Conservation (phyloP, 2,329 filamentous ascomycete species). For the Colletotrichum horii region DNA sequence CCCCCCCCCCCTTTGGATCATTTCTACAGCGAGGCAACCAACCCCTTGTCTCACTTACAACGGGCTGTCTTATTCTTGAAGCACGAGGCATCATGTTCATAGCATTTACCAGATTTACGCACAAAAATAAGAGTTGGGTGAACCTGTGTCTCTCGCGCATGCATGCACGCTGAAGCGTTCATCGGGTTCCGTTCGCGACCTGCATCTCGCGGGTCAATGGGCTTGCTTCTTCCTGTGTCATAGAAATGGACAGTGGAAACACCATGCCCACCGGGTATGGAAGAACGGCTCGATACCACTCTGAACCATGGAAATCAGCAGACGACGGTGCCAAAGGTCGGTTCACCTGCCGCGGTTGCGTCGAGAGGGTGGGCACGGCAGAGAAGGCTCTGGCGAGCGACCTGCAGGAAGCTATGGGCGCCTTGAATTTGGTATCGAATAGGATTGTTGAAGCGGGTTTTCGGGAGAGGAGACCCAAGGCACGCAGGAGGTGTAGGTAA, state of each 20-base stretch:
- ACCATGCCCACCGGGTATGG: background rate
- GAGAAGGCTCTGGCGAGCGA: background rate
- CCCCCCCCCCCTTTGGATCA: too few relatives aligned
- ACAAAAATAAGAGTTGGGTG: background rate
- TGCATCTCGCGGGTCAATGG: background rate
- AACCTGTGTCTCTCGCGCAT: background rate
- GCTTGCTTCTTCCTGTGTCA: background rate
- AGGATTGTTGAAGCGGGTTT: background rate
- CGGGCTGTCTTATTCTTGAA: background rate
- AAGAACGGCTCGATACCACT: slow-evolving; percentile 1
- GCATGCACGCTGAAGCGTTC: background rate
- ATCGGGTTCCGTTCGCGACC: background rate
- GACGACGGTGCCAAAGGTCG: background rate
- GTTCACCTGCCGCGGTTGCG: background rate
- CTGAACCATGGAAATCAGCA: background rate
- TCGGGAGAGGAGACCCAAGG: background rate
- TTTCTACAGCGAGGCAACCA: too few relatives aligned
- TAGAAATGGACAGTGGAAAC: background rate
- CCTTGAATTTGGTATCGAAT: slow-evolving; percentile 11
- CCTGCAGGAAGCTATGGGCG: background rate
- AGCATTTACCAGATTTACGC: background rate
- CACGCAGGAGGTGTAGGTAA: background rate
- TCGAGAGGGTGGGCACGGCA: slow-evolving; percentile 9
- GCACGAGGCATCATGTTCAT: background rate
- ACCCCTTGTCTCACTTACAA: background rate